phyloP scores from a whole-genome alignment of 2,329 filamentous ascomycete species.

The Fusarium sp. region DNA sequence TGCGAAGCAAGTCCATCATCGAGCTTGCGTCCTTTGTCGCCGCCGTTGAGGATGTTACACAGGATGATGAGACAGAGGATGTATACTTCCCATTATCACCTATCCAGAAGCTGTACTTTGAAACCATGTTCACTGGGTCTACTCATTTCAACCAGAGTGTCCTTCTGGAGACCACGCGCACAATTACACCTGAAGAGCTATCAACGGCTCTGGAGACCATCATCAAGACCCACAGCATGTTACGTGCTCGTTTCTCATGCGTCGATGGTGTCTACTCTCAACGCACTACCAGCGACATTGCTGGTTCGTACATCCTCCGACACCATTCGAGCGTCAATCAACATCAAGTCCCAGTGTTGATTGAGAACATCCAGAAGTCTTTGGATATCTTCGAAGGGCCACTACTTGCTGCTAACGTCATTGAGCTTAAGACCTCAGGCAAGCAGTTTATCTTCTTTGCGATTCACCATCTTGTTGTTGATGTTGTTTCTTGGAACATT shows the following conservation, averaged over 20 bases:
- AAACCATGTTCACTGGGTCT: background rate
- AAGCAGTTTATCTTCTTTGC: constrained; percentile 47
- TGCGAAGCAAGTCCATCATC: constrained; percentile 39
- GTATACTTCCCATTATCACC: constrained; percentile 8
- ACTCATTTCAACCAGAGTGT: constrained; percentile 42
- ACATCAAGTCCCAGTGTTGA: background rate
- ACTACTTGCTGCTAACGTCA: constrained; percentile 33
- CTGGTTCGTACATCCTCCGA: constrained; percentile 11
- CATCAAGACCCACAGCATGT: constrained; percentile 33
- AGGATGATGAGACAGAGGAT: constrained; percentile 14
- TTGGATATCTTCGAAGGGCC: constrained; percentile 15
- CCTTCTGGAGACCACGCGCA: constrained; percentile 8
- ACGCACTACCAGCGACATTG: constrained; percentile 4
- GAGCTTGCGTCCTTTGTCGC: constrained; percentile 32
- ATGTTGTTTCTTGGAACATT: constrained; percentile 62
- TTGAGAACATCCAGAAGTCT: constrained; percentile 11
- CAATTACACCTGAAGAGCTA: background rate
- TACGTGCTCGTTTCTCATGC: constrained; percentile 29
- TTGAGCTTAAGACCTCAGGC: constrained; percentile 16
- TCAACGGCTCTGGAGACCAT: constrained; percentile 14
- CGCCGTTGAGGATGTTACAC: background rate
- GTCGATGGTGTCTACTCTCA: constrained; percentile 13
- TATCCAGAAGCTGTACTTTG: constrained; percentile 35
- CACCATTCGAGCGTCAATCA: background rate
- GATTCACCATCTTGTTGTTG: constrained; percentile 57